Evolutionary conservation across 192 early-diverging fungal species (phyloP), one percentile per base, ranked within the genome.

Genomic region (Globomyces pollinis-pini): DNA sequence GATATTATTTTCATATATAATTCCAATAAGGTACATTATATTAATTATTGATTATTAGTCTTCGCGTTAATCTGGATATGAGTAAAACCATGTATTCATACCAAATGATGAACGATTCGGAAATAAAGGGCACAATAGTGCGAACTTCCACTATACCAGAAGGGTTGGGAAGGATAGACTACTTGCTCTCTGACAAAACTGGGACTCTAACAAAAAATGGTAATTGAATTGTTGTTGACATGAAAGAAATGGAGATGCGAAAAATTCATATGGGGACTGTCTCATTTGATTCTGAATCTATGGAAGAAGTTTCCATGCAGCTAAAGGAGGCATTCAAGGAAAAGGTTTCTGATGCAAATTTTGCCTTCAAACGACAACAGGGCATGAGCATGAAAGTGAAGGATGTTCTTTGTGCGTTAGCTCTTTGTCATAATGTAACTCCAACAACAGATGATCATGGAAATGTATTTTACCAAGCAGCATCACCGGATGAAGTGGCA

Each of bases 1-100:
- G 61, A 97, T 97, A 60, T 78, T 97, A 32, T 91, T 95, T 62
- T 92, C 89, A 36, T 91, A 88, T 4, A 97, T 97, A 20, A 97
- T 97, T 43, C 94, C 94, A 0, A 94, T 97, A 70, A 88, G 81
- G 67, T 82, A 61, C 33, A 24, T 13, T 12, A 29, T 34, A 26
- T 26, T 57, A 15, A 42, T 32, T n/a, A n/a, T n/a, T n/a, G n/a
- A n/a, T n/a, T n/a, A 61, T 15, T 39, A 72, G 89, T 60, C 69
- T 97, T 45, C 86, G 92, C 43, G 94, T 97, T 7, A 97, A 94
- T 64, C 70, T 97, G 52, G 94, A 97, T 60, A 93, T 95, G 91
- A 92, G 91, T 30, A 98, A 98, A 75, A 87, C 88, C 0, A 85
- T 92, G n/a, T 94, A 94, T 69, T 87, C 81, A 34, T 69, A 78